Evolutionary conservation across 306 rosid genomes (phyloP), one percentile per base, ranked within the genome.

Genomic region (Castanea mollissima): DNA sequence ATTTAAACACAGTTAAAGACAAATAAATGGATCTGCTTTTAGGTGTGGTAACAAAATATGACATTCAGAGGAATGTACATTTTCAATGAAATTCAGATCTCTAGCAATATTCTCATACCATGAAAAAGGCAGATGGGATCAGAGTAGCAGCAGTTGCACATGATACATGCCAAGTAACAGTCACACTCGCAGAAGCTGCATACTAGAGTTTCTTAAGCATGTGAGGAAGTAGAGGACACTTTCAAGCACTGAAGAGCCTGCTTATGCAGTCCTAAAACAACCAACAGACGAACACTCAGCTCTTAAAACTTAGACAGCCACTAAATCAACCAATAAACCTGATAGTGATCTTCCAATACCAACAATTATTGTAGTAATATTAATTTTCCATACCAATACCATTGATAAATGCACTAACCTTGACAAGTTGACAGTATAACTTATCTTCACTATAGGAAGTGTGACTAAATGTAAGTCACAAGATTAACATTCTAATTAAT

Each of bases 41-140:
- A 49, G 54, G 54, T 49, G 16, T 49, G 54, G 54, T 49, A 10
- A 11, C 5, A 49, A 49, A 0, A 49, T 12, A 49, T 12, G 54
- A 49, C 54, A 49, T 49, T 49, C 15, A 49, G 16, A 49, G 54
- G 16, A 49, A 49, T 12, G 54, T 49, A 49, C 5, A 49, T 49
- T 49, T 49, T 12, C 54, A 49, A 49, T 49, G 54, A 49, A 49
- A 49, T 49, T 49, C 12, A 12, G 15, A 49, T 49, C 54, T 49
- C 54, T 12, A 74, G 10, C 11, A 38, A 57, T 67, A 41, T 11
- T 31, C 21, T 69, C 57, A 71, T 76, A 85, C 79, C 86, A 82
- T 82, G 86, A 73, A 71, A 76, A 56, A 85, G 81, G 79, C 88
- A 85, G 73, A 79, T 27, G 31, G 88, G 88, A 65, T 57, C 67